A percentile compares a stretch with the other conserved stretches of the same genome.
phyloP scores from a whole-genome alignment of 2,329 filamentous ascomycete genomes.

The Catunica adiposa region DNA sequence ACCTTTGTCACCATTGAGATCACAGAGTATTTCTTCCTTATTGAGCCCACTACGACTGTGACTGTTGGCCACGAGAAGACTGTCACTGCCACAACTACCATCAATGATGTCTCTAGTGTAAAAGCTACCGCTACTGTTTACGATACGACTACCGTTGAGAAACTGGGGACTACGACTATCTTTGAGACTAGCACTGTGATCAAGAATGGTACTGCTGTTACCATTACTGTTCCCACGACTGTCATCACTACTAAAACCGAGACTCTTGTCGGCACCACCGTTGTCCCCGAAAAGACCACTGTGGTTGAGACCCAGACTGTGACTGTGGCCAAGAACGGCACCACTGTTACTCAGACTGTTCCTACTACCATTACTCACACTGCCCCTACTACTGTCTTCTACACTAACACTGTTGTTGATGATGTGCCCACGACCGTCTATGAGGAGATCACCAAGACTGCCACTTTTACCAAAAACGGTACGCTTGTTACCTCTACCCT shows the following conservation, averaged over 20 bases:
- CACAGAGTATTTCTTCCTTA: slow-evolving; percentile 15
- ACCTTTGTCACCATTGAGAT: slow-evolving; percentile 14
- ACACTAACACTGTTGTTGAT: slow-evolving; percentile 2
- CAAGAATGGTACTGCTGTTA: slow-evolving; percentile 6
- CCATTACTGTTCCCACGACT: background rate
- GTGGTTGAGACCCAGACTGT: background rate
- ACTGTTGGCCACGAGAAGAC: slow-evolving; percentile 15
- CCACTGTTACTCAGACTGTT: background rate
- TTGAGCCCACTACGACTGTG: slow-evolving; percentile 15
- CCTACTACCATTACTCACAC: background rate
- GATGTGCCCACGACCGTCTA: background rate
- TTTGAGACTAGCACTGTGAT: background rate
- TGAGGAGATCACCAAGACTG: slow-evolving; percentile 1
- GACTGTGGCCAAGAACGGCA: background rate
- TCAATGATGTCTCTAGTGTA: slow-evolving; percentile 1
- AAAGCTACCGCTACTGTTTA: background rate
- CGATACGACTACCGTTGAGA: slow-evolving; percentile 1
- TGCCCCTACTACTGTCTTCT: background rate
- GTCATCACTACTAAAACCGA: background rate
- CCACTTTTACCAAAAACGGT: background rate
- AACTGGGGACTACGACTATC: background rate
- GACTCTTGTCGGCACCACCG: slow-evolving; percentile 2
- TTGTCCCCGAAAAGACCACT: background rate
- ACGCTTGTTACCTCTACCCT: slow-evolving; percentile 2
- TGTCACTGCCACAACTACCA: slow-evolving; percentile 5